These are phyloP conservation scores for Vanderwaltozyma yarrowii DNA, from an alignment of 805 yeast genomes.

Conservation along the genomic window DNA sequence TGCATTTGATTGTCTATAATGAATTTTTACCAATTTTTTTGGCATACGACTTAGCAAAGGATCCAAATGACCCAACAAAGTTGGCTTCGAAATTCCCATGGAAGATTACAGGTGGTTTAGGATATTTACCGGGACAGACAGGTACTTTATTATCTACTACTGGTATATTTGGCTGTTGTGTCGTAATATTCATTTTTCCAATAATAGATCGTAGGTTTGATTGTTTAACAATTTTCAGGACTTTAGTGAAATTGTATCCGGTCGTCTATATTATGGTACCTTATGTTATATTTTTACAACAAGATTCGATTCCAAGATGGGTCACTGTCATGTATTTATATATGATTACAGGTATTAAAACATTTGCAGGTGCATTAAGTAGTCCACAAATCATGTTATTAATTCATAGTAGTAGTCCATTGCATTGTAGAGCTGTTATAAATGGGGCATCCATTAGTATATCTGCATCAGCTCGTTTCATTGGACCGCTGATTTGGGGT, in stretches of 20 bases:
- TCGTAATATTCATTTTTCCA: slow-evolving; percentile 43
- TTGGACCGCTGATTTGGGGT: slow-evolving; percentile 53
- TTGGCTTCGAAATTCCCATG: slow-evolving; percentile 37
- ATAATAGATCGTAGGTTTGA: slow-evolving; percentile 38
- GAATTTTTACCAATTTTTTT: slow-evolving; percentile 49
- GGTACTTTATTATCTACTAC: slow-evolving; percentile 43
- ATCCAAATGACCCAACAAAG: slow-evolving; percentile 15
- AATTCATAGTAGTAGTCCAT: slow-evolving; percentile 44
- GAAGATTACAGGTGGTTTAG: slow-evolving; percentile 43
- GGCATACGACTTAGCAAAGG: slow-evolving; percentile 29
- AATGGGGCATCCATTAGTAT: slow-evolving; percentile 48
- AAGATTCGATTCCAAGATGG: slow-evolving; percentile 22
- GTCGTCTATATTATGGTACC: slow-evolving; percentile 38
- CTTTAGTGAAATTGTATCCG: slow-evolving; percentile 35
- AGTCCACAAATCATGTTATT: slow-evolving; percentile 45
- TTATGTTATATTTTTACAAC: slow-evolving; percentile 36
- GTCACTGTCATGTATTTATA: slow-evolving; percentile 23
- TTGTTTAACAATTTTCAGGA: slow-evolving; percentile 36
- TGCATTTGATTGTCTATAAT: slow-evolving; percentile 39
- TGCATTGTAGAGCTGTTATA: slow-evolving; percentile 46
- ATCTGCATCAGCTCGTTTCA: slow-evolving; percentile 43
- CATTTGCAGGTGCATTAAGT: slow-evolving; percentile 37
- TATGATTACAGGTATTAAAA: slow-evolving; percentile 25
- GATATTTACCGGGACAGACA: slow-evolving; percentile 35
- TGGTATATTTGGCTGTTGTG: slow-evolving; percentile 43